Base-by-base conservation (phyloP, 2,329 filamentous ascomycete genomes). In the Microsporum canis region DNA sequence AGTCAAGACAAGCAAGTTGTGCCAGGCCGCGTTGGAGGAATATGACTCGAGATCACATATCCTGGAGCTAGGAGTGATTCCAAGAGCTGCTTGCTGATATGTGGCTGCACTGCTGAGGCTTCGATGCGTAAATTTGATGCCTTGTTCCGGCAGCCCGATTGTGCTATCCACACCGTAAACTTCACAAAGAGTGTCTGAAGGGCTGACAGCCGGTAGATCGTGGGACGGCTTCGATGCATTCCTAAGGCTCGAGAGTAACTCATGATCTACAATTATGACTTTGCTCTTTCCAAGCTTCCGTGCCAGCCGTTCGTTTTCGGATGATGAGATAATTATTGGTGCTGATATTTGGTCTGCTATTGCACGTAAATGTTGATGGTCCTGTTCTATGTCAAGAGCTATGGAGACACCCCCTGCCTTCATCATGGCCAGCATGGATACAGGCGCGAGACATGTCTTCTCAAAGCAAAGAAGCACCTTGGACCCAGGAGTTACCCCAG, bases 1-100 rank as follows among this genome's bases (percentile, higher is more conserved):
- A 1, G 78, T 73, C 3, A 86, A 72, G 0, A 83, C 81, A 12
- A 95, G 94, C 4, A 91, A 90, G 70, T 95, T 90, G 71, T 95
- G 94, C 3, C 95, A 85, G 0, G 88, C 92, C 23, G 57, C 55
- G 39, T 61, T 45, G 34, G 61, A 62, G 27, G 60, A 41, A 43
- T 60, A 62, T 59, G 60, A 59, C 39, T 43, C 41, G 61, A 82
- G 77, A 62, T 83, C 80, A 12, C 85, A 79, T 8, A 86, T 82
- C 2, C 86, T 77, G 2, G 83, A 85, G 0, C 78, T 70, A 0
- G 75, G 60, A 8, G 56, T 57, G 55, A 73, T 81, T 1, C 77
- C 76, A 6, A 85, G 73, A 0, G 80, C 78, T 0, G 75, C 70
- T 0, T 79, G 81, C 62, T 84, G 82, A 0, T 78, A 77, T 8